phyloP scores from a whole-genome alignment of 257 asterid genomes.

The Thymus quinquecostatus region DNA sequence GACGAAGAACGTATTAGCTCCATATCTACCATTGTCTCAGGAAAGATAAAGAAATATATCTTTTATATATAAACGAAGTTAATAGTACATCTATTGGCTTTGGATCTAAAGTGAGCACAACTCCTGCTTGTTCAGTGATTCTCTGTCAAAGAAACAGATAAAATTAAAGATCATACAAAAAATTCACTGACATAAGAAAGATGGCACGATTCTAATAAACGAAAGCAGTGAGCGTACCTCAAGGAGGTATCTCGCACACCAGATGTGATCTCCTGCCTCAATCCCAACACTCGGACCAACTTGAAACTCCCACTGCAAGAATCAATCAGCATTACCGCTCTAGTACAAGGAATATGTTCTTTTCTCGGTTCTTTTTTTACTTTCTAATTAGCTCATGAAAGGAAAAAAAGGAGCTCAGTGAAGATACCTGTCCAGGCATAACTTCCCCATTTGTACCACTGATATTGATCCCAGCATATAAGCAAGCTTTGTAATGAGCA shows the following conservation, averaged over 20 bases:
- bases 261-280: conserved; percentile 95
- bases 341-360: conserved; percentile 4
- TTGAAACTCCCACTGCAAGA: conserved; percentile 95
- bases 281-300: conserved; percentile 98
- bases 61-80: background rate
- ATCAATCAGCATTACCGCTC: conserved; percentile 10
- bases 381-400: background rate
- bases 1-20: conserved; percentile 11
- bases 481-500: conserved; percentile 97
- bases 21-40: conserved; percentile 1
- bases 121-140: conserved; percentile 98
- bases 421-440: conserved; percentile 95
- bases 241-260: conserved; percentile 95
- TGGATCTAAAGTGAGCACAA: conserved; percentile 90
- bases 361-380: too few relatives aligned
- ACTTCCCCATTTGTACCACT: conserved; percentile 99
- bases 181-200: background rate
- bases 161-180: background rate
- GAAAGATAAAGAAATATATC: background rate
- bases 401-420: conserved; percentile 15
- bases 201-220: background rate
- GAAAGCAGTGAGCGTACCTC: conserved; percentile 54
- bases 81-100: conserved; percentile 80
- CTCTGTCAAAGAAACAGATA: conserved; percentile 55
- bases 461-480: conserved; percentile 94